These are phyloP conservation scores for Geosmithia flava DNA, from an alignment of 2,329 filamentous ascomycete genomes.

Conservation along the genomic window DNA sequence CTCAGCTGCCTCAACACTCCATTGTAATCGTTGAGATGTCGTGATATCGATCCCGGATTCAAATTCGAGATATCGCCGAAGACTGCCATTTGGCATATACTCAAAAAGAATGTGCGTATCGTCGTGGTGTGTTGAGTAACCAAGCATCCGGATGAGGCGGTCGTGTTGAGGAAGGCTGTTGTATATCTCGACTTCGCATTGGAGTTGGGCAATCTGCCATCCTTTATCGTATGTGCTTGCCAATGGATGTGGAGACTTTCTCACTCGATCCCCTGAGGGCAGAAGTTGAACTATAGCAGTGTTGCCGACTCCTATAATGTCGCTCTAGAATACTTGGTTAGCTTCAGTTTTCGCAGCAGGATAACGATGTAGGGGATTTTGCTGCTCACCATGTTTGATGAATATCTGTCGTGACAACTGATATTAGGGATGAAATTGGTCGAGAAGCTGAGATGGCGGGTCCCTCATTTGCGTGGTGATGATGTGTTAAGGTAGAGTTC, in stretches of 20 bases:
- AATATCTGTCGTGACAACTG: neutral
- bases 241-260: neutral
- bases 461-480: neutral
- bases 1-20: neutral
- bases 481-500: neutral
- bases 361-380: neutral
- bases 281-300: neutral
- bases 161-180: neutral
- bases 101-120: neutral
- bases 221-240: neutral
- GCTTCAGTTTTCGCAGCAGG: neutral
- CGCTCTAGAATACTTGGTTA: neutral
- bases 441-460: neutral
- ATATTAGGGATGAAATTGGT: neutral
- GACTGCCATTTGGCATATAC: neutral
- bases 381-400: too few relatives aligned
- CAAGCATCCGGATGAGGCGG: neutral
- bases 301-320: neutral
- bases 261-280: neutral
- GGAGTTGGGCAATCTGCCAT: neutral
- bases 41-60: neutral
- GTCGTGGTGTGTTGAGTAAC: neutral
- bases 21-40: neutral
- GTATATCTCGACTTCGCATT: neutral
- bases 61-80: neutral